phyloP scores from a whole-genome alignment of 257 asterid genomes.

The Solanum habrochaites region DNA sequence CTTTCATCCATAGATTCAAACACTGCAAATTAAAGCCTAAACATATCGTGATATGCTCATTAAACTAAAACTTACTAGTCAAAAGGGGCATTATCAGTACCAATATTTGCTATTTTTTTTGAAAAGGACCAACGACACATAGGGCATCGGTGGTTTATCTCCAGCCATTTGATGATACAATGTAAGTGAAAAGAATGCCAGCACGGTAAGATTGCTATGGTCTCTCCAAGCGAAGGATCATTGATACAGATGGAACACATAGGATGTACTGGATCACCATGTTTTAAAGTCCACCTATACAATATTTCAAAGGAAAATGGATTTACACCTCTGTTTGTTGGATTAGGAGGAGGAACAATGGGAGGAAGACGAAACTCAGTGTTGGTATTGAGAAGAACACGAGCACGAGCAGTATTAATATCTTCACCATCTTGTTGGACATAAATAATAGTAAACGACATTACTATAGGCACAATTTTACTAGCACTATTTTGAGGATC shows the following conservation, averaged over 20 bases:
- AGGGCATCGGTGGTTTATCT: neutral
- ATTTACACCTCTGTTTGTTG: neutral
- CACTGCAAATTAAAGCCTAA: too few relatives aligned
- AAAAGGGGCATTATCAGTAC: neutral
- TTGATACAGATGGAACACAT: neutral
- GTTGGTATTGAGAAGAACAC: neutral
- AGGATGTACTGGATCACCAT: neutral
- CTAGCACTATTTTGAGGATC: neutral
- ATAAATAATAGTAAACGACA: neutral
- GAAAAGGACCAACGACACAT: neutral
- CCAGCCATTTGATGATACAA: neutral
- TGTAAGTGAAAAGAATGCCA: neutral
- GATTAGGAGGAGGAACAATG: neutral
- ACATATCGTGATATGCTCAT: neutral
- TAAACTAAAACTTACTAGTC: neutral
- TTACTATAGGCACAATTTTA: neutral
- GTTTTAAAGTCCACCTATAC: neutral
- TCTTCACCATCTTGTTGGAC: neutral
- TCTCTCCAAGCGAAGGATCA: neutral
- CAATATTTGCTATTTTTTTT: neutral
- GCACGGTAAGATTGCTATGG: neutral
- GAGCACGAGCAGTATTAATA: neutral
- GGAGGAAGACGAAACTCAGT: neutral
- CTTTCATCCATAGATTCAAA: too few relatives aligned
- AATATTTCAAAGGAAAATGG: neutral